Conservation (phyloP, 441 rosid genomes). For the Melastoma candidum region DNA sequence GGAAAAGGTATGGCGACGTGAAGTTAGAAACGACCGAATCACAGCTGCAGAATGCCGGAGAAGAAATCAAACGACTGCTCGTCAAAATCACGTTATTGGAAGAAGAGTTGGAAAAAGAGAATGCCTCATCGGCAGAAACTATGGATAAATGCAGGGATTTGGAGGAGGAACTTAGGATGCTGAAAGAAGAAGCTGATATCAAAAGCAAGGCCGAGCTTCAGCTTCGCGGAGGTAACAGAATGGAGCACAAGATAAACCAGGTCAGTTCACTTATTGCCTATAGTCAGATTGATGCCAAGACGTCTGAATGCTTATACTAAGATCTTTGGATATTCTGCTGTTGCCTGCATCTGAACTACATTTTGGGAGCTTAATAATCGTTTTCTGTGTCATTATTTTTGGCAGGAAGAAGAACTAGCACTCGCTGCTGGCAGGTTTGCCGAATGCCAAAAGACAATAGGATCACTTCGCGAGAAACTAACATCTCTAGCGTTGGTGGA, state of each 20-base stretch:
- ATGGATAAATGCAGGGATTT: constrained; percentile 30
- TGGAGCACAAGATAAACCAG: constrained; percentile 50
- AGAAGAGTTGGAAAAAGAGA: constrained; percentile 37
- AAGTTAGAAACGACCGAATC: constrained; percentile 43
- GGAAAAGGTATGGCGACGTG: constrained; percentile 30
- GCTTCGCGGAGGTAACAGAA: constrained; percentile 24
- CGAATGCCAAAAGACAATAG: constrained; percentile 80
- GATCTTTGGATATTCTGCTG: background rate
- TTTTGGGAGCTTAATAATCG: constrained; percentile 6
- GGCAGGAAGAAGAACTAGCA: constrained; percentile 67
- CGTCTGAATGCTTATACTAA: too few relatives aligned
- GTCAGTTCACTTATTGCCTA: constrained; percentile 23
- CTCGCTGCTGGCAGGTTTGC: constrained; percentile 59
- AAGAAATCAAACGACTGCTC: constrained; percentile 40
- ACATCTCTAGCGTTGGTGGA: constrained; percentile 60
- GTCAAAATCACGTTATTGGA: constrained; percentile 39
- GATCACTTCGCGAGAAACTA: constrained; percentile 55
- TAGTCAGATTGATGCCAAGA: background rate
- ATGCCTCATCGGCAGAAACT: constrained; percentile 33
- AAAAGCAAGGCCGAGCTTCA: constrained; percentile 19
- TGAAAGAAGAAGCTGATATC: constrained; percentile 35
- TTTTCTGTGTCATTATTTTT: constrained; percentile 4
- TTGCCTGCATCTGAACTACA: background rate
- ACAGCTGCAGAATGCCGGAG: constrained; percentile 39
- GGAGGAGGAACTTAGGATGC: constrained; percentile 45